A percentile compares a stretch with the other conserved stretches of the same genome.
Conservation (phyloP, 169 alveolate genomes). For the Plasmodium billcollinsi region DNA sequence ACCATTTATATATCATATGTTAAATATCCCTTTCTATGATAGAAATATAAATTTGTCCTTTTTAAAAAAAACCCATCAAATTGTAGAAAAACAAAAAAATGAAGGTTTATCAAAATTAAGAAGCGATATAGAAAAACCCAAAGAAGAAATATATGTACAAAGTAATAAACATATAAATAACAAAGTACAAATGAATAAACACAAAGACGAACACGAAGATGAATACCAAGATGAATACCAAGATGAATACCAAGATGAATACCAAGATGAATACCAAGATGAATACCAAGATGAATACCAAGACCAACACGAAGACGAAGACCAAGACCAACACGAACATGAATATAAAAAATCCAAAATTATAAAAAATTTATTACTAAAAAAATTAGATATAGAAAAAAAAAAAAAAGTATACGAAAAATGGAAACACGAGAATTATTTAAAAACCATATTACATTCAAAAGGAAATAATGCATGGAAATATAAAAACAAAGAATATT, state of each 20-base stretch:
- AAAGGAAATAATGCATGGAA: background rate
- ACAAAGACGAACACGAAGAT: background rate
- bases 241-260: background rate
- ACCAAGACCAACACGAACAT: background rate
- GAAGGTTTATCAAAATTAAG: too few relatives aligned
- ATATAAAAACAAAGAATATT: constrained; percentile 4
- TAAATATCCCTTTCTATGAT: too few relatives aligned
- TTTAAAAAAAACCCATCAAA: too few relatives aligned
- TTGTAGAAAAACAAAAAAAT: too few relatives aligned
- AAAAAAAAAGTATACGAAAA: constrained; percentile 25
- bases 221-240: background rate
- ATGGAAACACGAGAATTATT: constrained; percentile 4
- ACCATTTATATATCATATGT: too few relatives aligned
- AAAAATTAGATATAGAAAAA: constrained; percentile 21
- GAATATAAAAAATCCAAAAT: constrained; percentile 27
- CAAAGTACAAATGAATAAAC: background rate
- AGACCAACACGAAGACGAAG: background rate
- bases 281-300: background rate
- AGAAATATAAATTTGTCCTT: too few relatives aligned
- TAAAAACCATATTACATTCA: constrained; percentile 1
- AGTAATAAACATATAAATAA: too few relatives aligned
- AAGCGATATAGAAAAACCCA: too few relatives aligned
- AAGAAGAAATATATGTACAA: too few relatives aligned
- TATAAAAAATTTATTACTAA: constrained; percentile 21
- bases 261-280: background rate